Base-by-base conservation (phyloP, 345 rosid genomes). In the Anastatica hierochuntica region DNA sequence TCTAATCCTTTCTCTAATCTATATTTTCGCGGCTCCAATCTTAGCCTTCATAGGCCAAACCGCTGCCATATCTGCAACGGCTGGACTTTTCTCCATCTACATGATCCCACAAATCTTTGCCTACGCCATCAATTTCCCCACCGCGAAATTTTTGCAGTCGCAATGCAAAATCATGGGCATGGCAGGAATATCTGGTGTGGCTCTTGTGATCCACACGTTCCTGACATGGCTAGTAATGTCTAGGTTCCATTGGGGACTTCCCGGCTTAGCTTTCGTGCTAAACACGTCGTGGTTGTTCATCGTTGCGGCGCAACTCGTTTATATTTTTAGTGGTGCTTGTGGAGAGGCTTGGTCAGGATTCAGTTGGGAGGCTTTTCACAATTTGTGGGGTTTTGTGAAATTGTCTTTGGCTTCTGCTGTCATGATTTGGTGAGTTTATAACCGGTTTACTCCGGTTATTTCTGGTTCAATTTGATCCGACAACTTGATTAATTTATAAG, bases 31-130 rank as follows among this genome's bases (percentile, higher is more conserved):
- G 0, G 67, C 69, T 4, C 76, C 51, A 24, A 2, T 86, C 23
- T 56, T 90, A 37, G 30, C 10, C 39, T 66, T 77, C n/a, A 82
- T 90, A 4, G 98, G 98, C 10, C 96, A 90, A 72, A 82, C 85
- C 2, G 48, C 54, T 12, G 42, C 66, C 0, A 82, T 90, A 41
- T 82, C 96, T 0, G 62, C 74, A 46, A 76, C 72, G 2, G 96
- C 96, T 0, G 98, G 96, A 6, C 3, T 17, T 0, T 80, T 90
- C 38, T 51, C 98, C 1, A 36, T 82, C 6, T 87, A 82, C 81
- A 87, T 90, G 98, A 74, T 90, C 19, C 98, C 98, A 0, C 96
- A 90, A 60, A 67, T 87, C 6, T 87, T 84, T 9, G 87, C 89
- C 1, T 90, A 82, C 46, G 82, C 95, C 0, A 8, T 76, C 5